Evolutionary conservation across 2,329 filamentous ascomycete species (phyloP).

Genomic region (Xylariaceae sp.): DNA sequence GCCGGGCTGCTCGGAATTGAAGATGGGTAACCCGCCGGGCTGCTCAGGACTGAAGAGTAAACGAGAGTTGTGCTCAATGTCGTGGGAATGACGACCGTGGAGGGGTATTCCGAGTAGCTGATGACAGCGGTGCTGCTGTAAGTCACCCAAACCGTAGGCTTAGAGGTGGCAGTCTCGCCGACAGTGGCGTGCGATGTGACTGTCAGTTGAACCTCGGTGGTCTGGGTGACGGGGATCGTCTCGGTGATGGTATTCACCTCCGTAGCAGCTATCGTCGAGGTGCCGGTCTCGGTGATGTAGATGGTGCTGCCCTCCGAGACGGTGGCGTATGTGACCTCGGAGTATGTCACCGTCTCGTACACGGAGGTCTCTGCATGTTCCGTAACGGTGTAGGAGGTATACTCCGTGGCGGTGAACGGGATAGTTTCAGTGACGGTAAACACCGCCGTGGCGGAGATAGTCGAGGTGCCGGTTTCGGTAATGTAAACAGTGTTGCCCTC

Average conservation of each 20-base stretch:
- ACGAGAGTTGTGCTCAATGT: constrained; percentile 10
- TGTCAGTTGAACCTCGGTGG: constrained; percentile 39
- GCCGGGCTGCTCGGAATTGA: not conserved
- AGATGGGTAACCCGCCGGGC: not conserved
- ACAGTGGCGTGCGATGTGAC: constrained; percentile 36
- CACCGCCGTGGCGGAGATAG: constrained; percentile 37
- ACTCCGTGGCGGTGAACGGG: constrained; percentile 17
- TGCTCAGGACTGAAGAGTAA: not conserved
- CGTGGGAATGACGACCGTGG: constrained; percentile 24
- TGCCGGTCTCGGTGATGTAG: constrained; percentile 41
- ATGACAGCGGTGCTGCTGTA: constrained; percentile 34
- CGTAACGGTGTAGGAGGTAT: constrained; percentile 34
- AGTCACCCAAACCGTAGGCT: constrained; percentile 33
- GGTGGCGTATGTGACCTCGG: constrained; percentile 42
- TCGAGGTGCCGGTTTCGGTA: constrained; percentile 42
- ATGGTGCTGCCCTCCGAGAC: constrained; percentile 40
- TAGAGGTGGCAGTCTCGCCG: constrained; percentile 35
- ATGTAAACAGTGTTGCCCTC: constrained; percentile 39
- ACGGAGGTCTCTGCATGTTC: constrained; percentile 31
- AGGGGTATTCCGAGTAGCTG: constrained; percentile 27
- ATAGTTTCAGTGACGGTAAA: constrained; percentile 31
- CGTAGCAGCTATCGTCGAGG: constrained; percentile 39
- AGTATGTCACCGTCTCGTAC: constrained; percentile 37
- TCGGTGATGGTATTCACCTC: constrained; percentile 38
- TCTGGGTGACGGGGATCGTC: constrained; percentile 41